phyloP scores from a whole-genome alignment of 768 basidiomycete species.

The Baorangia bicolor region DNA sequence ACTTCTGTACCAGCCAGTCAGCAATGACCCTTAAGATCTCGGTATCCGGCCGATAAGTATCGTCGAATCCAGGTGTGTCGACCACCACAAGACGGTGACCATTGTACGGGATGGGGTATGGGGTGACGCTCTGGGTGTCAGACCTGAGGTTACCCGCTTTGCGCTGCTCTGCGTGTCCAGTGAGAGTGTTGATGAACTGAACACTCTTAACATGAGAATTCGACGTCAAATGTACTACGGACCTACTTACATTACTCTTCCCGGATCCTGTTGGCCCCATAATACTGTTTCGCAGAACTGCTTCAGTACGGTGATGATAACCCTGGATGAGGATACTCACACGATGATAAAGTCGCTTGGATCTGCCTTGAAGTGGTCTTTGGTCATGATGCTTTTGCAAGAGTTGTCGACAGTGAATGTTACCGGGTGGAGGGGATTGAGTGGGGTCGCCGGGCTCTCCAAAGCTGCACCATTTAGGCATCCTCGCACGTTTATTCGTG shows the following conservation, averaged over 20 bases:
- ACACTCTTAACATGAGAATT: not conserved
- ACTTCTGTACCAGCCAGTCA: conserved; percentile 21
- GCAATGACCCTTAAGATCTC: conserved; percentile 13
- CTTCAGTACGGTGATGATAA: not conserved
- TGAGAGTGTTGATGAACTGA: conserved; percentile 17
- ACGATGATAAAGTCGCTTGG: conserved; percentile 13
- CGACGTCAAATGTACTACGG: not conserved
- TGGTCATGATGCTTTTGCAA: not conserved
- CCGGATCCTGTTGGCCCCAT: conserved; percentile 29
- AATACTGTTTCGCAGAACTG: not conserved
- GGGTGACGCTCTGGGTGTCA: conserved; percentile 8
- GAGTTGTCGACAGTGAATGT: not conserved
- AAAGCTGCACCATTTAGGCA: not conserved
- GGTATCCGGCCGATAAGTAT: conserved; percentile 15
- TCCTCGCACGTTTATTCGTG: not conserved
- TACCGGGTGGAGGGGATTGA: not conserved
- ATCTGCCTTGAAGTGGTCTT: not conserved
- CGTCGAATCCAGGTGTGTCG: conserved; percentile 23
- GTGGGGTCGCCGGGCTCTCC: not conserved
- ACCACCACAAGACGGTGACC: conserved; percentile 13
- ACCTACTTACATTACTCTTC: conserved; percentile 20
- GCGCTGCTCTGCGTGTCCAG: not conserved
- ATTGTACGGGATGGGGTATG: not conserved
- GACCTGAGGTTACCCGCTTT: conserved; percentile 6
- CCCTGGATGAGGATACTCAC: not conserved